A percentile compares a stretch with the other conserved stretches of the same genome.
phyloP scores from a whole-genome alignment of 257 asterid genomes.

The Plantago elongata region DNA sequence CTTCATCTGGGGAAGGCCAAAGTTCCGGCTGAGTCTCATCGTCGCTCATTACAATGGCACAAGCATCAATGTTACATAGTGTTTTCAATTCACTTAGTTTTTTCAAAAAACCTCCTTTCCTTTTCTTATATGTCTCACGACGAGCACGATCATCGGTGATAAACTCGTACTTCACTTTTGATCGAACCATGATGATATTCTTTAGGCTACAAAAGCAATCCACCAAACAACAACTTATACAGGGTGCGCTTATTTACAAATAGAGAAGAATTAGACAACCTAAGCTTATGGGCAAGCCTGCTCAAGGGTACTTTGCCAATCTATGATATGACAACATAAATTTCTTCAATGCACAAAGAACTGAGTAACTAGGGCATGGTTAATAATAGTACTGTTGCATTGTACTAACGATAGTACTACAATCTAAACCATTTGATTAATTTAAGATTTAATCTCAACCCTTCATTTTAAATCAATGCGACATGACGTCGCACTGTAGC shows the following conservation, averaged over 20 bases:
- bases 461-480: no score
- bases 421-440: no score
- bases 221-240: constrained; percentile 21
- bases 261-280: constrained; percentile 3
- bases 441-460: no score
- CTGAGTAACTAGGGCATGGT: background rate
- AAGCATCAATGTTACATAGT: constrained; percentile 40
- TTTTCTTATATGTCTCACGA: constrained; percentile 40
- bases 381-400: no score
- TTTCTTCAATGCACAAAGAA: background rate
- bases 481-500: no score
- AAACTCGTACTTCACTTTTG: constrained; percentile 45
- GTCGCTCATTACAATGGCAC: constrained; percentile 32
- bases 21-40: constrained; percentile 34
- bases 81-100: constrained; percentile 41
- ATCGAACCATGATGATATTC: constrained; percentile 42
- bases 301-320: no score
- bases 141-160: constrained; percentile 40
- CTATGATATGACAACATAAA: background rate
- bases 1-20: constrained; percentile 36
- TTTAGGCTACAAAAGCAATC: constrained; percentile 27
- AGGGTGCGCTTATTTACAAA: background rate
- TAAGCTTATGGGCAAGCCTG: background rate
- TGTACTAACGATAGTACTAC: no score
- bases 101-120: constrained; percentile 39